Evolutionary conservation across 805 yeast species (phyloP), one percentile per base, ranked within the genome.

Genomic region (Barnettozyma botsteinii): DNA sequence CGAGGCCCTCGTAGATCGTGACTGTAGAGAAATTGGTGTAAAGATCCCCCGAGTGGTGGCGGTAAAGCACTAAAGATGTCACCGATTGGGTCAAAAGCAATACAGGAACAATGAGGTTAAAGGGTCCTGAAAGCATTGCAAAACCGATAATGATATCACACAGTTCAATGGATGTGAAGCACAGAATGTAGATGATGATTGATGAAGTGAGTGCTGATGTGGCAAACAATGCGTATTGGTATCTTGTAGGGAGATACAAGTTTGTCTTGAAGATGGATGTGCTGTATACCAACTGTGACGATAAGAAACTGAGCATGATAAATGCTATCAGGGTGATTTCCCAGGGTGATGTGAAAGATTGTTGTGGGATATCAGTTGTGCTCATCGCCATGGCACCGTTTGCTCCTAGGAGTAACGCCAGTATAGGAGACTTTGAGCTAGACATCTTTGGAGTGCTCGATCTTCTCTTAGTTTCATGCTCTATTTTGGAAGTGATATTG

Each of bases 241-340:
- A 32, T 29, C 33, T 28, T 32, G 38, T 24, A 4, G 40, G 41
- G 5, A 40, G 27, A 95, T 59, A 74, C 94, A 50, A 96, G 95
- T 8, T 72, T 82, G 57, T 81, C 85, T 40, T 73, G 85, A 54
- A 95, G 83, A 67, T 73, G 85, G 61, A 82, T 81, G 57, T 81
- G 72, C 59, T 61, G 56, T 62, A 66, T 55, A 62, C 27, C 47
- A 60, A 51, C 31, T 69, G 61, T 10, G 55, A 49, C 2, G 34
- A 47, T 27, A 55, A 55, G 21, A 48, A 61, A 8, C 55, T 45
- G 15, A 36, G 37, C 2, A 45, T 42, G 8, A 53, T 62, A 7
- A 57, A 55, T 4, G 72, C 63, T 42, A 39, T 33, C 2, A 36
- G 17, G 2, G 13, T n/a, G 18, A 26, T 14, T 19, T 23, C 19